Evolutionary conservation across 345 rosid species (phyloP), one percentile per base, ranked within the genome.

Genomic region (Euphorbia peplus): DNA sequence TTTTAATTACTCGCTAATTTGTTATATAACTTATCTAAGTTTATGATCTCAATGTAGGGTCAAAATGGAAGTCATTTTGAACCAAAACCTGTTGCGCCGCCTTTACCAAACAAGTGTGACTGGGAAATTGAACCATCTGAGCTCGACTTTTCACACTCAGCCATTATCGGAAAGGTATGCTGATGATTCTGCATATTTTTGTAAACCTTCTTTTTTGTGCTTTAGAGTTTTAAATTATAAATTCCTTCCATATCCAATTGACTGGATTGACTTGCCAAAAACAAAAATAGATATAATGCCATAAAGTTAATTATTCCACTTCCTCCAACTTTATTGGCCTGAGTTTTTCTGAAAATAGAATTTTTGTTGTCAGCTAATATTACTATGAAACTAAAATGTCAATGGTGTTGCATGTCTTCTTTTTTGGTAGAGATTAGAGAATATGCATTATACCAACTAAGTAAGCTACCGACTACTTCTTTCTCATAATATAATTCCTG

Each of bases 31-130:
- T 44, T 47, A 60, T 51, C 39, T 47, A 67, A 73, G 39, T 73
- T 18, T 51, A 56, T 67, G 52, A 59, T 62, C 58, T 35, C 28
- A 54, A 53, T 79, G 75, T 86, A 95, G 99, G 99, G 99, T 16
- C 99, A 95, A 88, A 91, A 76, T 52, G 99, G 99, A 70, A 95
- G 99, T 77, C 99, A 95, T 71, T 90, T 91, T 81, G 99, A 95
- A 68, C 96, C 95, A 70, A 95, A 86, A 84, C 92, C 96, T 64
- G 97, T 95, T 76, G 85, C 88, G 11, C 99, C 99, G 18, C 97
- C 99, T 39, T 81, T 84, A 67, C 90, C 99, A 28, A 95, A 95
- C 77, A 95, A 95, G 80, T 91, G 97, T 84, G 99, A 95, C 75
- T 95, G 99, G 97, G 99, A 95, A 86, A 83, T 95, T 61, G 99